phyloP scores from a whole-genome alignment of 2,329 filamentous ascomycete species.

The Ophiostoma tasmaniense region DNA sequence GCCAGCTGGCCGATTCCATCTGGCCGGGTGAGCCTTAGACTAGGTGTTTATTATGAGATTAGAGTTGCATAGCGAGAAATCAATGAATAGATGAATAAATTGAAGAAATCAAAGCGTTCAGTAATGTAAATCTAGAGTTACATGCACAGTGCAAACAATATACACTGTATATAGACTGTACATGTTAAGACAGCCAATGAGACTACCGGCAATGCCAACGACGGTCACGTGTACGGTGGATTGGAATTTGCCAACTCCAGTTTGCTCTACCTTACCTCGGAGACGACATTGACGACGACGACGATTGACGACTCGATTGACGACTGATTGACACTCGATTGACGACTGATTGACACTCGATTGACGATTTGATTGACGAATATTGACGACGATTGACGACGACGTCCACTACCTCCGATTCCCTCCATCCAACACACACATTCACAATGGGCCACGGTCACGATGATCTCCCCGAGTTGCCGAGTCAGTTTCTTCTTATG shows the following conservation, averaged over 20 bases:
- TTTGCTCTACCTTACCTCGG: background rate
- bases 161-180: background rate
- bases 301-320: background rate
- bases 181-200: background rate
- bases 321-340: no score
- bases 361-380: background rate
- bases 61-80: no score
- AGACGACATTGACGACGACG: background rate
- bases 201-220: background rate
- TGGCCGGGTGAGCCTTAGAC: constrained; percentile 38
- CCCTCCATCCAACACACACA: no score
- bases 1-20: constrained; percentile 55
- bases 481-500: background rate
- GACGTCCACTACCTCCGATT: background rate
- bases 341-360: no score
- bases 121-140: no score
- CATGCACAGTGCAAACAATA: background rate
- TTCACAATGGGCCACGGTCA: constrained; percentile 6
- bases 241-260: background rate
- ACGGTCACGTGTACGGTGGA: background rate
- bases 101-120: no score
- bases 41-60: constrained; percentile 2
- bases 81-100: background rate
- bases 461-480: constrained; percentile 9
- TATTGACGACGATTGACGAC: background rate